Base-by-base conservation (phyloP, 306 rosid genomes). In the Vigna radiata region DNA sequence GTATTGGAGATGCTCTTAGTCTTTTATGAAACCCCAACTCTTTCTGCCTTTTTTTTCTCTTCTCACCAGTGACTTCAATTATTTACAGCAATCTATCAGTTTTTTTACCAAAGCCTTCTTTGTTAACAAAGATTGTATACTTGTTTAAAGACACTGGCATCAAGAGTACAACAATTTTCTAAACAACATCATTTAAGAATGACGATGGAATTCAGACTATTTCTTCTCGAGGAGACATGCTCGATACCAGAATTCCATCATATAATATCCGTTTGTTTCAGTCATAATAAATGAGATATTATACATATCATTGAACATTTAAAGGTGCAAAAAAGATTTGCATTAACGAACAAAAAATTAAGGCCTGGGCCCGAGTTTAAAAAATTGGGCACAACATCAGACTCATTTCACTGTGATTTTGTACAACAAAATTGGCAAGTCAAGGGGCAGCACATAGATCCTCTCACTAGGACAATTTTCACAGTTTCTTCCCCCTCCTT, bases 351-450 rank as follows among this genome's bases (percentile, higher is more conserved):
- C 7, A 9, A 41, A 17, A 50, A 37, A 1, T 44, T 49, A 43
- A 27, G 48, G 68, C 68, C 62, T 39, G 25, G 46, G 68, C 68
- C 62, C 60, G 7, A 56, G 27, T 6, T 31, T 17, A 37, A 37
- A 75, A 71, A 49, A 68, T 53, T 71, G 44, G 58, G 74, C 71
- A 36, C 69, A 70, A 49, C 4, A 33, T 55, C 63, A 44, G 25
- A 74, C 77, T 73, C 80, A 48, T 50, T 52, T 55, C 65, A 41
- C 31, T 43, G 17, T 44, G 41, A 74, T 75, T 55, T 39, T 61
- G 61, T 71, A 82, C 86, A 70, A 79, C 76, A 85, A 81, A 85
- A 79, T 72, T 75, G 73, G 64, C 72, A 50, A 70, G 58, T 18
- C 75, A 74, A 56, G 46, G 65, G 58, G 66, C 48, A 59, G 66